A percentile compares a stretch with the other conserved stretches of the same genome.
phyloP scores from a whole-genome alignment of 805 yeast genomes.

The Nakazawaea ambrosiae region DNA sequence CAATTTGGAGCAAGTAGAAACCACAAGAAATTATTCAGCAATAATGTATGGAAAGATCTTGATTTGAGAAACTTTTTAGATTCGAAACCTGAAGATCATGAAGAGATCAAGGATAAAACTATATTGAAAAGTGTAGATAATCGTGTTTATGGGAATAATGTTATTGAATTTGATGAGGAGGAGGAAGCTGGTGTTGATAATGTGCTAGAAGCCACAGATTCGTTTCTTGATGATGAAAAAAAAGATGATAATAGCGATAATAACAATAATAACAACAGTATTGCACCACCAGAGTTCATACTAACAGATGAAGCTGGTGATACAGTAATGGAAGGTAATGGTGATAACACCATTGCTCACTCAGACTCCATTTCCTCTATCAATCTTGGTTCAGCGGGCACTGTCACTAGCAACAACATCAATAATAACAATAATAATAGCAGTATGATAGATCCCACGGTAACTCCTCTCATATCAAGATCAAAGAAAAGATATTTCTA shows the following conservation, averaged over 20 bases:
- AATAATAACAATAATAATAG: too few relatives aligned
- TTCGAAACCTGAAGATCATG: background rate
- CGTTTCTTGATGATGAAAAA: background rate
- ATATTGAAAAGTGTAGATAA: conserved; percentile 6
- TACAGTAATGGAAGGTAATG: conserved; percentile 5
- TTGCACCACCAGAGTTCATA: background rate
- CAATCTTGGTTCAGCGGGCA: too few relatives aligned
- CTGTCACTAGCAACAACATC: too few relatives aligned
- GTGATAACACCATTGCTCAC: too few relatives aligned
- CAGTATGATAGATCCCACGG: conserved; percentile 1
- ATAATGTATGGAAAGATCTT: conserved; percentile 8
- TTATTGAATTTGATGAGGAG: background rate
- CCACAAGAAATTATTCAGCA: conserved; percentile 3
- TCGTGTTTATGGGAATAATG: background rate
- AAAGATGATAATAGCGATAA: background rate
- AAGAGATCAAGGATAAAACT: conserved; percentile 3
- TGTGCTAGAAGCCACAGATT: too few relatives aligned
- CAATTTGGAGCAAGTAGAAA: conserved; percentile 7
- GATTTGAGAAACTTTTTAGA: conserved; percentile 7
- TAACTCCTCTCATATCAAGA: conserved; percentile 8
- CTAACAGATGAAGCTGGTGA: conserved; percentile 7
- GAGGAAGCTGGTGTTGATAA: background rate
- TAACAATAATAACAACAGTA: background rate
- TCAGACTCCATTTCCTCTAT: too few relatives aligned
- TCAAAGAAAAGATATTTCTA: conserved; percentile 4